These are phyloP conservation scores for Aegilops longissima DNA, from an alignment of 176 grass and related monocot species.

Conservation along the genomic window DNA sequence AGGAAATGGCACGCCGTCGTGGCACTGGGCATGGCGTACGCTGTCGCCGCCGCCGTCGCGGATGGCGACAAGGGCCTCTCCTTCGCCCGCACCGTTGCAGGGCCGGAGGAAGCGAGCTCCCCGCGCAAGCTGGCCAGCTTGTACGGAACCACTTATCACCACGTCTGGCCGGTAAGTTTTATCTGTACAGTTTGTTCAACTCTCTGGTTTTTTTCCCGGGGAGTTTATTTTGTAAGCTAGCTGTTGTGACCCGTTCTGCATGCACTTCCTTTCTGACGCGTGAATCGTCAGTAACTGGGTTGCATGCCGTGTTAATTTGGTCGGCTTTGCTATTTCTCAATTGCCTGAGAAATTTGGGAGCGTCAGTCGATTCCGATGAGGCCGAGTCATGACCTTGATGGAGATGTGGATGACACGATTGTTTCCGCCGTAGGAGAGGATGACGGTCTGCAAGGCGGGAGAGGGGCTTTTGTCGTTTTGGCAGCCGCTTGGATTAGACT, in stretches of 20 bases:
- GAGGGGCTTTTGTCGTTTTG: no score
- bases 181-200: background rate
- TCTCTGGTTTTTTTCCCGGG: background rate
- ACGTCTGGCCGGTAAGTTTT: conserved; percentile 45
- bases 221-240: background rate
- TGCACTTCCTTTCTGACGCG: background rate
- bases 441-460: no score
- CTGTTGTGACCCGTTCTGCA: background rate
- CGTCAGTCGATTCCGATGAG: no score
- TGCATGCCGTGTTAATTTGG: background rate
- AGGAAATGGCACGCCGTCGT: background rate
- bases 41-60: background rate
- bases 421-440: no score
- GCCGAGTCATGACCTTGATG: no score
- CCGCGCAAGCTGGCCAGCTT: background rate
- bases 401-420: no score
- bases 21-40: background rate
- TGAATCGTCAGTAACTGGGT: background rate
- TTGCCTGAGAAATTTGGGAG: no score
- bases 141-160: conserved; percentile 15
- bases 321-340: no score
- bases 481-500: no score
- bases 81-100: background rate
- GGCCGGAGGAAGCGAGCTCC: background rate
- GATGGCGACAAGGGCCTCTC: background rate